These are phyloP conservation scores for Punctularia strigosozonata DNA, from an alignment of 768 basidiomycete species.

Conservation along the genomic window DNA sequence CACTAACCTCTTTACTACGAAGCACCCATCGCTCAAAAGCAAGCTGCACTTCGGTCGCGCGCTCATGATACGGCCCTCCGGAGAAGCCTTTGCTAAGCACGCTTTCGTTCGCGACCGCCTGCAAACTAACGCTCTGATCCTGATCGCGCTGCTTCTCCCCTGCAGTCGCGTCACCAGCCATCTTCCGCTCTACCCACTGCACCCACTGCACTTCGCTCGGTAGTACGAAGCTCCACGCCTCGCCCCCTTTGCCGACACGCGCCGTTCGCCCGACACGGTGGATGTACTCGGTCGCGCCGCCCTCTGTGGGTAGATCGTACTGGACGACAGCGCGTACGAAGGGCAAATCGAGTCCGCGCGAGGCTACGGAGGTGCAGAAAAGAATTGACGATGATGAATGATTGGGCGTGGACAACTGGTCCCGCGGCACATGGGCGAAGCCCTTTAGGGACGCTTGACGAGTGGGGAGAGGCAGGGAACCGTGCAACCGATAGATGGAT, in stretches of 20 bases:
- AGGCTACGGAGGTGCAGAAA: slow-evolving; percentile 93
- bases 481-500: slow-evolving; percentile 82
- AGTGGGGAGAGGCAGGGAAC: slow-evolving; percentile 71
- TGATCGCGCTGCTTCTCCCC: slow-evolving; percentile 13
- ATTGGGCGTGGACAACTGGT: slow-evolving; percentile 16
- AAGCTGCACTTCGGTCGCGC: slow-evolving; percentile 93
- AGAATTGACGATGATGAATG: slow-evolving; percentile 52
- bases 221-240: slow-evolving; percentile 87
- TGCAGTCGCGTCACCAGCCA: slow-evolving; percentile 41
- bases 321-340: slow-evolving; percentile 91
- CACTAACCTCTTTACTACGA: slow-evolving; percentile 46
- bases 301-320: slow-evolving; percentile 96
- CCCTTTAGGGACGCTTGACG: slow-evolving; percentile 76
- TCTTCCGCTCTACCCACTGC: slow-evolving; percentile 75
- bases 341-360: slow-evolving; percentile 94
- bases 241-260: slow-evolving; percentile 89
- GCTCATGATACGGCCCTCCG: slow-evolving; percentile 66
- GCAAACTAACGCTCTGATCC: slow-evolving; percentile 36
- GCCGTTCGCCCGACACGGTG: slow-evolving; percentile 97
- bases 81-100: slow-evolving; percentile 73
- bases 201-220: slow-evolving; percentile 89
- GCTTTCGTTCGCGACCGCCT: slow-evolving; percentile 51
- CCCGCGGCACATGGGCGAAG: slow-evolving; percentile 44
- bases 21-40: slow-evolving; percentile 93
- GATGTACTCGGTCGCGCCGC: slow-evolving; percentile 91